Base-by-base conservation (phyloP, 1,139 yeast species). In the Scheffersomyces insectosa region DNA sequence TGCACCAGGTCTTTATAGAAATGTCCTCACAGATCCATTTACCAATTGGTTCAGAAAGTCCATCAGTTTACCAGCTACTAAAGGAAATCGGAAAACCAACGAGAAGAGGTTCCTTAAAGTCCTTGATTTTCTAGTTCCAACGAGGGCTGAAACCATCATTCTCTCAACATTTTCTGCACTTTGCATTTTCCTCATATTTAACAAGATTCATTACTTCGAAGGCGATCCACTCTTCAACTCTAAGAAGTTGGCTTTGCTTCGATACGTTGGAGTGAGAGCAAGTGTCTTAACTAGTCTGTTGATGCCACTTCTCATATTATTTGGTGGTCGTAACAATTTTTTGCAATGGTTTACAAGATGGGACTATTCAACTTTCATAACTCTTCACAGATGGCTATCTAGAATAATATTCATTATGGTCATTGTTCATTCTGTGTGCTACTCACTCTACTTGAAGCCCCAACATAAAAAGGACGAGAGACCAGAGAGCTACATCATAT, bases 261-360 rank as follows among this genome's bases (percentile, higher is more conserved):
- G 75, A 27, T 80, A 69, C 55, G 59, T 72, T 45, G 82, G 80
- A 1, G 83, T 75, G 37, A 69, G 91, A 48, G 63, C 85, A 0
- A 86, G 88, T 28, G 71, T 82, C 28, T 57, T 84, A 33, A 73
- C 81, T 3, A 73, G 83, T 37, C 72, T 75, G 23, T 63, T 78
- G 47, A 56, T 78, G 53, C 87, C 86, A 0, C 52, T 82, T 10
- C 54, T 82, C 23, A 66, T 82, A 33, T 56, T 79, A 30, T 73
- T 83, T 64, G 86, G 83, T 0, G 86, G 88, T 4, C 67, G 90
- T 52, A 82, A 76, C 60, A 83, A 83, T 56, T 61, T 83, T 41
- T 57, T 83, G 32, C 75, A 79, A 46, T 68, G 72, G 65, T 39
- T 80, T 5, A 82, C 88, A 0, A 79, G 85, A 16, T 75, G 85